Base-by-base conservation (phyloP, 2,329 filamentous ascomycete species). In the Fusarium sp. region DNA sequence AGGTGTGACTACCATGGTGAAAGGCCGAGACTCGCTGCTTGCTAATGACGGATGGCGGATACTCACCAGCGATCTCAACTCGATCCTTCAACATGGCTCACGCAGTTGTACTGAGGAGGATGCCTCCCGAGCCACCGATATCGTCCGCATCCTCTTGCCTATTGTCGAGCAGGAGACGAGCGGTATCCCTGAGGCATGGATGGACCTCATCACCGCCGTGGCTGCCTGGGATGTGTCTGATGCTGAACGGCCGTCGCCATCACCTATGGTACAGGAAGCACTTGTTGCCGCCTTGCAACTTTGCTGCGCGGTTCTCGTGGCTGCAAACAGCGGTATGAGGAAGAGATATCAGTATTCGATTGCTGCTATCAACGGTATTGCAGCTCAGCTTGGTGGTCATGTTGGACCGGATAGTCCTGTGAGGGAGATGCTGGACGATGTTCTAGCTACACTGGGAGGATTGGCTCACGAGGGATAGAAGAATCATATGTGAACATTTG, bases 271-370 rank as follows among this genome's bases (percentile, higher is more conserved):
- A 4, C 76, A 79, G n/a, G 87, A 89, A 62, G 83, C 87, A 55
- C 80, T 84, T 49, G 79, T 87, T 4, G 85, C 85, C 2, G 81
- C 83, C 27, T 74, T 90, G 55, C 87, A 89, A 75, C 81, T 90
- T 1, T 85, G 84, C 20, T 82, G 84, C 11, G 80, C 83, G 3
- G 73, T 90, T n/a, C 75, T 90, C 27, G 78, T 73, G 1, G 81
- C 81, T 27, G 81, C 85, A 18, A 82, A 78, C 6, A 70, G 75
- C 1, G 84, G 84, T 0, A 79, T 86, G 79, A 78, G 80, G 61
- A 83, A 77, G 69, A 80, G 87, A 16, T 87, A 87, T 67, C 73
- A 77, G 2, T 83, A 86, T 65, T 86, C 85, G n/a, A 81, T 82
- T 14, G 74, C 76, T 50, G 85, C 86, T 6, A 78, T 90, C 11